Conservation (phyloP, 768 basidiomycete species). For the Boletus rubropictus region DNA sequence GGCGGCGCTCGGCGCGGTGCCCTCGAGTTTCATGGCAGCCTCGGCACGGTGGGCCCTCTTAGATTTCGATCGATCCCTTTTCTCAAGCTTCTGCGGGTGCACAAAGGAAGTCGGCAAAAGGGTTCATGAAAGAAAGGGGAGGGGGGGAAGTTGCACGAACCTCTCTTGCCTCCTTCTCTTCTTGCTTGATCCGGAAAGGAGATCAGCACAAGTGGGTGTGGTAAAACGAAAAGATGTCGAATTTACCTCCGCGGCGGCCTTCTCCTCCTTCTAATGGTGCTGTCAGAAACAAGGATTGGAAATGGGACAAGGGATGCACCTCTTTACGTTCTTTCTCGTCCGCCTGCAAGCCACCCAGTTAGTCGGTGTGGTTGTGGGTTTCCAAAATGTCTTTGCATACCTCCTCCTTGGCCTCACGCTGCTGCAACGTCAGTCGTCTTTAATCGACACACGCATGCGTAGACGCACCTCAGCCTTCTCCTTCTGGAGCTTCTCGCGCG, state of each 20-base stretch:
- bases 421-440: conserved; percentile 8
- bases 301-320: conserved; percentile 29
- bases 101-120: background rate
- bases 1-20: conserved; percentile 5
- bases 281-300: conserved; percentile 6
- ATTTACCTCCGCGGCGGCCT: conserved; percentile 52
- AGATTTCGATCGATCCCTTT: conserved; percentile 52
- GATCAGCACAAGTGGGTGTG: conserved; percentile 15
- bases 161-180: conserved; percentile 44
- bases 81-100: conserved; percentile 43
- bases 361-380: conserved; percentile 2
- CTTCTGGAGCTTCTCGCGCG: conserved; percentile 77
- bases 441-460: background rate
- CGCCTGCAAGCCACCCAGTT: conserved; percentile 29
- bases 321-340: conserved; percentile 64
- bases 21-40: conserved; percentile 27
- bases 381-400: conserved; percentile 23
- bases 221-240: background rate
- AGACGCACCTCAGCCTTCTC: conserved; percentile 55
- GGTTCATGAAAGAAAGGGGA: background rate
- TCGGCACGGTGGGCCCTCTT: conserved; percentile 41
- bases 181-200: conserved; percentile 30
- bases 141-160: conserved; percentile 19
- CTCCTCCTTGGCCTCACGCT: conserved; percentile 80
- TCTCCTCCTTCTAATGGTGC: conserved; percentile 41